phyloP scores from a whole-genome alignment of 2,329 filamentous ascomycete genomes.

The Xylariaceae sp. region DNA sequence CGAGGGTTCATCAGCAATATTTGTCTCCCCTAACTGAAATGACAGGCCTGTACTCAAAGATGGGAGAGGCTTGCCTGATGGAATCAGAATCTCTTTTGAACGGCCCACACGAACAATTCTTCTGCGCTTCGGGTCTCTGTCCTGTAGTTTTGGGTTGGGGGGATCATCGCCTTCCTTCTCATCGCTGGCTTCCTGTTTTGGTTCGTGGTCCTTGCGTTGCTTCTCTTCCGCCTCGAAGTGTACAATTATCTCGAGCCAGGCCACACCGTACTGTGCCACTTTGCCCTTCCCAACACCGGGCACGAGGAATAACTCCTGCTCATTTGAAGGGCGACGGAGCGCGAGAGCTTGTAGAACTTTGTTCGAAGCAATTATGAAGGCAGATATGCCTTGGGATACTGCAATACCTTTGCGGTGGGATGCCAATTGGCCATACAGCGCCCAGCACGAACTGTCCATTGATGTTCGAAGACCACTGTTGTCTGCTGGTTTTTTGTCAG shows the following conservation, averaged over 20 bases:
- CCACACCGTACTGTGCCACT: slow-evolving; percentile 9
- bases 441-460: slow-evolving; percentile 10
- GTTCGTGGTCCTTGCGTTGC: not conserved
- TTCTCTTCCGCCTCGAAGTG: slow-evolving; percentile 12
- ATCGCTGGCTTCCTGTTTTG: not conserved
- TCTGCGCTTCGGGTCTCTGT: slow-evolving; percentile 4
- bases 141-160: not conserved
- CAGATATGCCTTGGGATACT: not conserved
- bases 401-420: slow-evolving; percentile 8
- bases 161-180: not conserved
- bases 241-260: slow-evolving; percentile 25
- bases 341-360: slow-evolving; percentile 1
- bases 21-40: slow-evolving; percentile 3
- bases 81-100: slow-evolving; percentile 6
- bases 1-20: not conserved
- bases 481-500: not conserved
- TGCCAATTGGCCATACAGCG: not conserved
- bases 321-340: slow-evolving; percentile 15
- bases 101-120: not conserved
- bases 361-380: slow-evolving; percentile 18
- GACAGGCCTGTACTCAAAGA: not conserved
- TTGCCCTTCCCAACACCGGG: slow-evolving; percentile 15
- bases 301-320: slow-evolving; percentile 13
- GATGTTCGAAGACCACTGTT: not conserved
- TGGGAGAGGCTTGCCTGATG: not conserved